A percentile compares a stretch with the other conserved stretches of the same genome.
phyloP scores from a whole-genome alignment of 352 stramenopile species.

The Peronospora farinosa region DNA sequence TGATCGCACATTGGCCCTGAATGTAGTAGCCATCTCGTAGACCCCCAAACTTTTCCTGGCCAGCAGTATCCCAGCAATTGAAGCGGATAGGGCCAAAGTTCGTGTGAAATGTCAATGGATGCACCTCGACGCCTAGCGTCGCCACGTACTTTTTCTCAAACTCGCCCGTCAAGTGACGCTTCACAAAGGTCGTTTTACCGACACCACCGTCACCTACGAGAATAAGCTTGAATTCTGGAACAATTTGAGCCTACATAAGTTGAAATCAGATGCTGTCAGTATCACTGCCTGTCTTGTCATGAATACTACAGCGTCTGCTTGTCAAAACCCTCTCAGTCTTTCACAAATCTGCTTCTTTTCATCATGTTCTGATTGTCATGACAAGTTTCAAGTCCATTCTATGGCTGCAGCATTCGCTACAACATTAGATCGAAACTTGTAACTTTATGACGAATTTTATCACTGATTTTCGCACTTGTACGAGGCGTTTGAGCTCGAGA shows the following conservation, averaged over 20 bases:
- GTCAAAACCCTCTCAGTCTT: constrained; percentile 7
- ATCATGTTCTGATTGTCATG: constrained; percentile 2
- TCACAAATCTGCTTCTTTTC: constrained; percentile 8
- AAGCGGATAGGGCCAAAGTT: constrained; percentile 99
- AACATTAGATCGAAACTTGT: constrained; percentile 14
- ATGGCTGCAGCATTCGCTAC: constrained; percentile 4
- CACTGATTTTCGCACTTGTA: background rate
- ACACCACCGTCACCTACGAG: constrained; percentile 99
- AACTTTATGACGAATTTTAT: background rate
- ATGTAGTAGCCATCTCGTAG: constrained; percentile 97
- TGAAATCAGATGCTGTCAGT: constrained; percentile 13
- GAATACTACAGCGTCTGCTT: background rate
- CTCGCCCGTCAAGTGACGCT: constrained; percentile 99
- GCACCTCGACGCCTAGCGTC: constrained; percentile 98
- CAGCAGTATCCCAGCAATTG: constrained; percentile 99
- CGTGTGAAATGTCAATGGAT: constrained; percentile 98
- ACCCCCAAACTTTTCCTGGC: constrained; percentile 98
- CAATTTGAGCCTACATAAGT: constrained; percentile 51
- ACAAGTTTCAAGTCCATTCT: constrained; percentile 3
- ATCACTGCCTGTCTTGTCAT: background rate
- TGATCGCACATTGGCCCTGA: constrained; percentile 99
- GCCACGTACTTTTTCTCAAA: constrained; percentile 99
- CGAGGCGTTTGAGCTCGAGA: background rate
- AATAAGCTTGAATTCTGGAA: constrained; percentile 99
- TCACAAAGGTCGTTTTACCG: constrained; percentile 99